Conservation (phyloP, 73 alveolate species). For the Paramecium caudatum region DNA sequence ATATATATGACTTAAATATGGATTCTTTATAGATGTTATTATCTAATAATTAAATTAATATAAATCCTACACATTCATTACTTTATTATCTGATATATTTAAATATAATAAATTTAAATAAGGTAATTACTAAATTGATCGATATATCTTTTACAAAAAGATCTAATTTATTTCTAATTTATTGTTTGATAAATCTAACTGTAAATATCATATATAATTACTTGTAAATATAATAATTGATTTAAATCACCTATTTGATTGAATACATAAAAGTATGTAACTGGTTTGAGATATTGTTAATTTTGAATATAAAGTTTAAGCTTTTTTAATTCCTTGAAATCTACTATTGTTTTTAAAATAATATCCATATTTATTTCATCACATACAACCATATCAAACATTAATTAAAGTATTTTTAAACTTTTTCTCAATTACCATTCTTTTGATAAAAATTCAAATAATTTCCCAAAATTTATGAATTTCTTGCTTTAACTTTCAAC, state of each 20-base stretch:
- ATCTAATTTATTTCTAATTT: constrained; percentile 21
- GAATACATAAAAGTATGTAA: constrained; percentile 12
- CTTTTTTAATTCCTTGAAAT: neutral
- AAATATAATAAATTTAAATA: neutral
- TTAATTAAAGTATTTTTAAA: neutral
- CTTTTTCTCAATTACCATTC: constrained; percentile 54
- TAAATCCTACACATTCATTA: constrained; percentile 7
- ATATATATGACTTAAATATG: neutral
- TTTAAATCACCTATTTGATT: constrained; percentile 5
- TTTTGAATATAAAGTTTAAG: neutral
- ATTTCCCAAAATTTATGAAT: constrained; percentile 8
- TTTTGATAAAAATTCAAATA: constrained; percentile 52
- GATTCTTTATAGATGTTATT: constrained; percentile 20
- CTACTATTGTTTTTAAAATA: constrained; percentile 9
- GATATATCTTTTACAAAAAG: neutral
- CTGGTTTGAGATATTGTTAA: constrained; percentile 14
- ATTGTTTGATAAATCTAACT: constrained; percentile 9
- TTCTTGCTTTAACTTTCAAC: neutral
- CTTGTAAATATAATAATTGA: neutral
- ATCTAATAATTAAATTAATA: constrained; percentile 2
- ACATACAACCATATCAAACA: neutral
- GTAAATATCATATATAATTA: neutral
- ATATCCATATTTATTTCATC: neutral
- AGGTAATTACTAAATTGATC: constrained; percentile 22
- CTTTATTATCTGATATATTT: neutral